phyloP scores from a whole-genome alignment of 1,284 basidiomycete genomes.

The Flammula alnicola region DNA sequence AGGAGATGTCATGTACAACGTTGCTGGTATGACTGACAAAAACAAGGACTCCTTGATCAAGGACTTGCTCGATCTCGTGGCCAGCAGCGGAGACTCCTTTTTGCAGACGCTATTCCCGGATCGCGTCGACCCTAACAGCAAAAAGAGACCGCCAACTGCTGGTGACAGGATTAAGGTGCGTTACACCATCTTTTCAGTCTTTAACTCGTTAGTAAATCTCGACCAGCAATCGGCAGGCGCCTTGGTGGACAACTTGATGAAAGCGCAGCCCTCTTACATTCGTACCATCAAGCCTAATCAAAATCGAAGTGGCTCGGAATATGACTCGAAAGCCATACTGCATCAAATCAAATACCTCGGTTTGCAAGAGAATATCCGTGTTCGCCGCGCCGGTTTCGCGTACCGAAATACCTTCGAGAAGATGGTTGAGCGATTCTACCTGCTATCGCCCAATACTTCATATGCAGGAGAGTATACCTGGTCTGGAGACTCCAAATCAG shows the following conservation, averaged over 20 bases:
- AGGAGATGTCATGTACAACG: slow-evolving; percentile 98
- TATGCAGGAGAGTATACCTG: slow-evolving; percentile 99
- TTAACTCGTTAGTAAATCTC: slow-evolving; percentile 10
- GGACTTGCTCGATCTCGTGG: slow-evolving; percentile 92
- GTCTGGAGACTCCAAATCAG: slow-evolving; percentile 89
- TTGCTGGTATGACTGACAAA: slow-evolving; percentile 99
- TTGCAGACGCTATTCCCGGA: slow-evolving; percentile 93
- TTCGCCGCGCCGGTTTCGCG: slow-evolving; percentile 96
- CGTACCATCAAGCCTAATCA: slow-evolving; percentile 99
- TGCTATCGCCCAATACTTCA: slow-evolving; percentile 93
- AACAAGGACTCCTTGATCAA: slow-evolving; percentile 98
- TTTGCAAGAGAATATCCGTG: slow-evolving; percentile 97
- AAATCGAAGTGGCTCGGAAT: slow-evolving; percentile 92
- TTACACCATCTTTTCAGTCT: slow-evolving; percentile 20
- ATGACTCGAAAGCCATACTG: slow-evolving; percentile 92
- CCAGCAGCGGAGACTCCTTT: slow-evolving; percentile 81
- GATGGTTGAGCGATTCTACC: slow-evolving; percentile 98
- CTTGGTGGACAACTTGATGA: slow-evolving; percentile 95
- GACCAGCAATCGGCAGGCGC: slow-evolving; percentile 88
- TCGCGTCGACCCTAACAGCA: slow-evolving; percentile 93
- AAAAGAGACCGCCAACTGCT: slow-evolving; percentile 97
- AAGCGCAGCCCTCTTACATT: slow-evolving; percentile 97
- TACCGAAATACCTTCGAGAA: slow-evolving; percentile 98
- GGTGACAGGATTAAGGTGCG: slow-evolving; percentile 95
- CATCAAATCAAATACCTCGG: slow-evolving; percentile 99